These are phyloP conservation scores for Claviceps humidiphila DNA, from an alignment of 2,329 filamentous ascomycete species.

Conservation along the genomic window DNA sequence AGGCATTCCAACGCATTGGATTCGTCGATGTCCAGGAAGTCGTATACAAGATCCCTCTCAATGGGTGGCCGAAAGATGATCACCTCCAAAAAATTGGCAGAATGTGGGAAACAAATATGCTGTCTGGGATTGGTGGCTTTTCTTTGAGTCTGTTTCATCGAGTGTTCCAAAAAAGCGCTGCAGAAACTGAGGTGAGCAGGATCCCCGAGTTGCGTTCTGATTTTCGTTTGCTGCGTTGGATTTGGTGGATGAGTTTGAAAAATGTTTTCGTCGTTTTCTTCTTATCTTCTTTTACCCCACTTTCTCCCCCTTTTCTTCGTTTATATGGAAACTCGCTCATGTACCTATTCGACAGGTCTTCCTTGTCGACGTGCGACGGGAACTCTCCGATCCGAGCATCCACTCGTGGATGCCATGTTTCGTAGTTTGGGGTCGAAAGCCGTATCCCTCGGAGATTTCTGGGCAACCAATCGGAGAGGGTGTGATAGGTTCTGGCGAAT, in stretches of 20 bases:
- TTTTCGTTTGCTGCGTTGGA: background rate
- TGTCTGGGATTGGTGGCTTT: slow-evolving; percentile 31
- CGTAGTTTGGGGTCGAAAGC: slow-evolving; percentile 39
- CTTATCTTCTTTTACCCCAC: background rate
- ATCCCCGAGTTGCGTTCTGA: background rate
- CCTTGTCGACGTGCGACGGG: slow-evolving; percentile 34
- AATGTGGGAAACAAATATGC: slow-evolving; percentile 31
- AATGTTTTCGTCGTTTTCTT: background rate
- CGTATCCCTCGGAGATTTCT: slow-evolving; percentile 21
- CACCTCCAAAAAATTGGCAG: slow-evolving; percentile 28
- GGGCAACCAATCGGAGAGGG: background rate
- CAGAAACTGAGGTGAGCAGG: slow-evolving; percentile 34
- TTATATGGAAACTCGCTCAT: background rate
- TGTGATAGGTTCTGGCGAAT: background rate
- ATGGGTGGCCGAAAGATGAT: slow-evolving; percentile 37
- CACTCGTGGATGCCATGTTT: slow-evolving; percentile 37
- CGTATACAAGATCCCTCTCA: slow-evolving; percentile 40
- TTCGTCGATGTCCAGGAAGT: slow-evolving; percentile 42
- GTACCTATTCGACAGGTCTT: slow-evolving; percentile 23
- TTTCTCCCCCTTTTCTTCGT: background rate
- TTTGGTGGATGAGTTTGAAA: too few relatives aligned
- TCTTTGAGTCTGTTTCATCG: slow-evolving; percentile 28
- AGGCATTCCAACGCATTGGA: slow-evolving; percentile 32
- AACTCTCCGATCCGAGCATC: slow-evolving; percentile 30
- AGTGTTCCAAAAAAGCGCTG: slow-evolving; percentile 25